Base-by-base conservation (phyloP, 495 filamentous ascomycete species). In the Podospora pseudocomata region DNA sequence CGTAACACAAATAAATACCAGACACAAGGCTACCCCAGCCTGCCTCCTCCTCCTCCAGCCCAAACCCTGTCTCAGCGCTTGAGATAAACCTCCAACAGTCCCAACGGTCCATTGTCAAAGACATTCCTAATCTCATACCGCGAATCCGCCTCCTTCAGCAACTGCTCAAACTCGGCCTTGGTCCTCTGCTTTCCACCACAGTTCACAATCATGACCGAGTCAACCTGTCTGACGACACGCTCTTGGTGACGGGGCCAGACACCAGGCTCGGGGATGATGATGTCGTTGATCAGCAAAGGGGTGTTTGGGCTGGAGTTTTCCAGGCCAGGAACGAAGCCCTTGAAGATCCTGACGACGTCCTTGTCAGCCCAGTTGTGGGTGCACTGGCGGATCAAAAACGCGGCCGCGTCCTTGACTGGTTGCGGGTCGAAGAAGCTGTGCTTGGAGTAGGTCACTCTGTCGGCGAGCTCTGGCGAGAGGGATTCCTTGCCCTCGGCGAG, bases 51-150 rank as follows among this genome's bases (percentile, higher is more conserved):
- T 23, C 1, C 23, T 32, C 30, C 30, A 32, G 23, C 23, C 23
- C 23, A 23, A 23, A 23, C 34, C 4, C 5, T 1, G 34, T 11
- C 15, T 49, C 39, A 49, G 13, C 39, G 39, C 7, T 16, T 11
- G 15, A 49, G 39, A 49, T 49, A 49, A 32, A 61, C 59, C 59
- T 61, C 59, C n/a, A 61, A 26, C 59, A 61, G 26, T 5, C 59
- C 59, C 11, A 61, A 16, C 15, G 30, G 59, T 7, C 23, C 23
- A 18, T 61, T 61, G 23, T 30, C 23, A 26, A 26, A 61, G 26
- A 61, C 59, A 32, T 61, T 61, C n/a, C 13, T 28, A n/a, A 61
- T 61, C 59, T 61, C 59, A 30, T 28, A 61, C 23, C 59, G 26
- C 59, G 26, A 16, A 61, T 61, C 59, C 0, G 59, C 59, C 16